Evolutionary conservation across 148 eudicot genomes (phyloP), one percentile per base, ranked within the genome.

Genomic region (Arctostaphylos glauca): DNA sequence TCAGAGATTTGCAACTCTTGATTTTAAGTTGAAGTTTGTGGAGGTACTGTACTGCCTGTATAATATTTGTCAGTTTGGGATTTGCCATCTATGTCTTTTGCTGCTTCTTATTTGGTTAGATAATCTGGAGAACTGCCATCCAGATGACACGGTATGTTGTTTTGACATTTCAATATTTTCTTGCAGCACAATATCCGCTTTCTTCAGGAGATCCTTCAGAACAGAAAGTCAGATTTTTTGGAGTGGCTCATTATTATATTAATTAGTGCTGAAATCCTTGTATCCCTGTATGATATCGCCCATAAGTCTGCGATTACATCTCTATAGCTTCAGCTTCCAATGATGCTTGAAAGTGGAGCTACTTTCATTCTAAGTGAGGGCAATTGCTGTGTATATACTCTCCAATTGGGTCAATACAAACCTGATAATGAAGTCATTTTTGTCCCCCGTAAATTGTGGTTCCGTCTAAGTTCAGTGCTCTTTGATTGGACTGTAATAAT

Each of bases 1-100:
- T 62, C 98, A 96, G 81, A 92, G 98, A 94, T 96, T 96, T 87
- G 95, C 96, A 38, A 94, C 97, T 88, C 98, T 96, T 82, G 98
- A 96, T 89, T 96, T 94, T 74, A 96, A 96, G 87, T 84, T 92
- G 90, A 96, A 96, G 86, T 94, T 94, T 88, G 98, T 96, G 48
- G 98, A 96, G 98, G 98, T 96, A 90, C 60, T 31, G 43, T 54
- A 59, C 19, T 43, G 50, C 73, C 44, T 60, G 43, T 73, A 49
- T 74, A 21, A 6, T 31, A 25, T n/a, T n/a, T 54, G n/a, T 81
- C 41, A 71, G 46, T 9, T 18, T 41, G 18, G 48, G 60, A 56
- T 43, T 50, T 66, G 16, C 71, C 71, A 10, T 66, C 71, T 66
- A 31, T 12, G 31, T 66, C 71, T 31, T 19, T 59, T 66, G 14